These are phyloP conservation scores for Entomortierella parvispora DNA, from an alignment of 192 early-diverging fungal genomes.

Conservation along the genomic window DNA sequence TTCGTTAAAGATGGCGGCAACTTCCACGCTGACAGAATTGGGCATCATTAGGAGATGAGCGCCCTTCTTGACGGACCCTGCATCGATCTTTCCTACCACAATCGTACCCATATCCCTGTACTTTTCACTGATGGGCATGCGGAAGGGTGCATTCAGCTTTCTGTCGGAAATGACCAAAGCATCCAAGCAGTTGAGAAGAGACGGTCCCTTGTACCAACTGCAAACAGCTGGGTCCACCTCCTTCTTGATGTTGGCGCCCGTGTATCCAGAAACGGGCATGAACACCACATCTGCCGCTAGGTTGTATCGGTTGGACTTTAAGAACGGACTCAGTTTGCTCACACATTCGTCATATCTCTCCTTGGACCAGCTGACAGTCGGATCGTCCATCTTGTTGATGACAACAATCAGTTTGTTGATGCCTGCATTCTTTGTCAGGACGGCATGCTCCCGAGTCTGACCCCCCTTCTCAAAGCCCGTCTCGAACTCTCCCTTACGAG, in stretches of 20 bases:
- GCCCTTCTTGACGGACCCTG: slow-evolving; percentile 90
- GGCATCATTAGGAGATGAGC: slow-evolving; percentile 93
- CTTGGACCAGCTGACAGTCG: slow-evolving; percentile 94
- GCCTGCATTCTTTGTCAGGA: slow-evolving; percentile 96
- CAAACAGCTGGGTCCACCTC: slow-evolving; percentile 67
- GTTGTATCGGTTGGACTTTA: slow-evolving; percentile 91
- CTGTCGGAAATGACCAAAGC: slow-evolving; percentile 83
- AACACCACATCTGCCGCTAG: slow-evolving; percentile 82
- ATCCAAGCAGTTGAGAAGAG: slow-evolving; percentile 91
- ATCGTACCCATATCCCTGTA: slow-evolving; percentile 99
- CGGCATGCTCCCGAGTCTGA: slow-evolving; percentile 98
- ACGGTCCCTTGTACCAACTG: slow-evolving; percentile 85
- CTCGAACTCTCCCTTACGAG: slow-evolving; percentile 99
- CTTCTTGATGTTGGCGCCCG: slow-evolving; percentile 97
- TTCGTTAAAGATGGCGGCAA: slow-evolving; percentile 86
- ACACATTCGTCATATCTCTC: slow-evolving; percentile 92
- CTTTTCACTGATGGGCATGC: slow-evolving; percentile 96
- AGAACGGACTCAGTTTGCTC: slow-evolving; percentile 87
- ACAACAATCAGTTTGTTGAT: slow-evolving; percentile 93
- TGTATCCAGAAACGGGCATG: slow-evolving; percentile 96
- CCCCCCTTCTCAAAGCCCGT: slow-evolving; percentile 99
- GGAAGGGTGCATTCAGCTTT: slow-evolving; percentile 87
- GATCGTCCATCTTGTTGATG: slow-evolving; percentile 99
- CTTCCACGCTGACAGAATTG: slow-evolving; percentile 83
- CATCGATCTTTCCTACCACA: slow-evolving; percentile 96